Conservation (phyloP, 2,329 filamentous ascomycete species). For the Didymella segeticola region DNA sequence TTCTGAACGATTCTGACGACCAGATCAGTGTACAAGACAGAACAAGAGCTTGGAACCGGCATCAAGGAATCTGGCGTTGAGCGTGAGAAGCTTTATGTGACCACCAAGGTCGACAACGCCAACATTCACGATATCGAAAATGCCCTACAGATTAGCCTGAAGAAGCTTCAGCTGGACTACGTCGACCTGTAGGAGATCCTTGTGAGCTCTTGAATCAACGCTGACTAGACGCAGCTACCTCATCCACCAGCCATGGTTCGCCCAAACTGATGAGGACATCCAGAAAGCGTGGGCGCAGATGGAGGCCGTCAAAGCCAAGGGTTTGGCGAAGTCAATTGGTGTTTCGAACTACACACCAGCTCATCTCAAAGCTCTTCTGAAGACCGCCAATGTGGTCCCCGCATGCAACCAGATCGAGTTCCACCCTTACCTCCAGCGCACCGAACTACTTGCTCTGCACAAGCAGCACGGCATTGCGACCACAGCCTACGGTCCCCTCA, state of each 20-base stretch:
- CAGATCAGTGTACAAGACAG: conserved; percentile 57
- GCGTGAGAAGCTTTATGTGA: conserved; percentile 58
- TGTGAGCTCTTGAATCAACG: neutral
- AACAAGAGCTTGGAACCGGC: conserved; percentile 56
- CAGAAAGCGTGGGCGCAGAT: conserved; percentile 66
- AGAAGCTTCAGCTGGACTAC: conserved; percentile 66
- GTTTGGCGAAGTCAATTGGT: conserved; percentile 66
- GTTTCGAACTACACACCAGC: conserved; percentile 65
- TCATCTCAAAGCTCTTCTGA: conserved; percentile 62
- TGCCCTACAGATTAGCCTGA: conserved; percentile 62
- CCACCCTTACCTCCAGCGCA: conserved; percentile 71
- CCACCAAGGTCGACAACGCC: conserved; percentile 61
- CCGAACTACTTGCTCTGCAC: conserved; percentile 62
- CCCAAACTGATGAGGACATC: conserved; percentile 60
- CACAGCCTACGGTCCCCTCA: conserved; percentile 55
- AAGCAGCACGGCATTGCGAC: conserved; percentile 57
- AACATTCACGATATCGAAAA: conserved; percentile 62
- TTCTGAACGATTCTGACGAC: neutral
- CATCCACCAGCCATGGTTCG: conserved; percentile 68
- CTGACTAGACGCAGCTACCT: conserved; percentile 56
- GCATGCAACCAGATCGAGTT: conserved; percentile 74
- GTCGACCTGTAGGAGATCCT: conserved; percentile 62
- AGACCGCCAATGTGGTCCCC: conserved; percentile 62
- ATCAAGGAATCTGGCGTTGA: conserved; percentile 55
- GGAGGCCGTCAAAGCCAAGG: conserved; percentile 64